Percentiles rank a stretch among this genome's conserved stretches.
Conservation (phyloP, 2,329 filamentous ascomycete genomes). For the Alternaria sp. region DNA sequence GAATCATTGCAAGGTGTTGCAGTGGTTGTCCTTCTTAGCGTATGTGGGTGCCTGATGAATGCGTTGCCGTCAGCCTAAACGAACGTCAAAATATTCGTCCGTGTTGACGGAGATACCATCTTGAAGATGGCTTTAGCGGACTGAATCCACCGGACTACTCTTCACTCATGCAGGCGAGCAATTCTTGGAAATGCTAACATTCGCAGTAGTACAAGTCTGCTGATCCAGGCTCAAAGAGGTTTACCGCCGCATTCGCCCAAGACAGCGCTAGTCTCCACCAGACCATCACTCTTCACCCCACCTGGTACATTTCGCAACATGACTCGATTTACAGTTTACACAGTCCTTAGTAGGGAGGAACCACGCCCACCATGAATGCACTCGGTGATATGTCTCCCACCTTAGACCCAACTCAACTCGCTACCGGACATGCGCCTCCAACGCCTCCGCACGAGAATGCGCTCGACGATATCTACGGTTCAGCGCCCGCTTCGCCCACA, state of each 20-base stretch:
- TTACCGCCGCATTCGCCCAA: slow-evolving; percentile 32
- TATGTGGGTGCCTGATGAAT: neutral
- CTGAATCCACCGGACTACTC: neutral
- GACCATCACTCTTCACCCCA: slow-evolving; percentile 22
- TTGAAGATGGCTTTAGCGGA: neutral
- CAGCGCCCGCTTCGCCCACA: slow-evolving; percentile 52
- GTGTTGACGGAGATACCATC: neutral
- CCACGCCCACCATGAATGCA: slow-evolving; percentile 24
- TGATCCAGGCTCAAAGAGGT: slow-evolving; percentile 17
- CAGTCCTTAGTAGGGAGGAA: neutral
- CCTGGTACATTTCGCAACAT: slow-evolving; percentile 17
- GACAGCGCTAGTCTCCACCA: slow-evolving; percentile 26
- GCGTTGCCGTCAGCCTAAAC: neutral
- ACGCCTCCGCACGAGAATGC: slow-evolving; percentile 47
- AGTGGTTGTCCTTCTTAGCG: neutral
- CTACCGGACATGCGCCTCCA: slow-evolving; percentile 43
- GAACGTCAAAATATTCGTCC: slow-evolving; percentile 1
- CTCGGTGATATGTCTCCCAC: slow-evolving; percentile 39
- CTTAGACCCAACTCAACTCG: slow-evolving; percentile 38
- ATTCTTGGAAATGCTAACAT: neutral
- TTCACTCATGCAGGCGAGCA: neutral
- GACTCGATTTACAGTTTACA: slow-evolving; percentile 13
- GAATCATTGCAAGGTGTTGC: neutral
- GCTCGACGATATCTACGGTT: slow-evolving; percentile 60
- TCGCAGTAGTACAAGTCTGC: neutral